Base-by-base conservation (phyloP, 2,329 filamentous ascomycete genomes). In the Pleurostoma richardsiae region DNA sequence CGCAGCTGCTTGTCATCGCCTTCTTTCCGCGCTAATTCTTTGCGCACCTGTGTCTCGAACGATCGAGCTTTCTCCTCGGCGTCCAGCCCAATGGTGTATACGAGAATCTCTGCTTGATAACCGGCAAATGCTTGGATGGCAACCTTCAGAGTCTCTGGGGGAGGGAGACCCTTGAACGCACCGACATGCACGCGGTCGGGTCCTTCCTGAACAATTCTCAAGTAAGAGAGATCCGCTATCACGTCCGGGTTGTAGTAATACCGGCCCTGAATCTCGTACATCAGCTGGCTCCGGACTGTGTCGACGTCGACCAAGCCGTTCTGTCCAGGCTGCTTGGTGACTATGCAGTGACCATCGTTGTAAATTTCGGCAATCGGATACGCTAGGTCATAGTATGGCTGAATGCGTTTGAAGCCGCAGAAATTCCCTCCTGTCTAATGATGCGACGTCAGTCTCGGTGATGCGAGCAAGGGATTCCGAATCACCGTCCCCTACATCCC, bases 201-300 rank as follows among this genome's bases (percentile, higher is more conserved):
- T 50, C 54, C 62, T 29, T 41, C 26, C 27, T 41, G 5, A 26
- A 6, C 8, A 28, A 59, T 44, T 54, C 79, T 71, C 51, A 77
- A 72, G 56, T 82, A 77, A 45, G 40, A 48, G 30, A 56, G 55
- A 44, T 47, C 59, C 30, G 61, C 62, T 1, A 58, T 63, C 6
- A 66, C 62, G 52, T 65, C 62, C 30, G 54, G 58, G 50, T 56
- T 57, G 49, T 58, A 66, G 48, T 67, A 67, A 30, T 53, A 55
- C 4, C 60, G 63, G 4, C 66, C 65, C 48, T 67, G 64, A 40
- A 69, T 65, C 54, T 67, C 63, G 51, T 68, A 68, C 6, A 68
- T 48, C 10, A 66, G 56, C 56, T 66, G 66, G 3, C 56, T 59
- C 10, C 52, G 52, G 29, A 60, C 57, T 2, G 60, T 64, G 19